Evolutionary conservation across 2,329 filamentous ascomycete genomes (phyloP).

Genomic region (Teratosphaeria nubilosa): DNA sequence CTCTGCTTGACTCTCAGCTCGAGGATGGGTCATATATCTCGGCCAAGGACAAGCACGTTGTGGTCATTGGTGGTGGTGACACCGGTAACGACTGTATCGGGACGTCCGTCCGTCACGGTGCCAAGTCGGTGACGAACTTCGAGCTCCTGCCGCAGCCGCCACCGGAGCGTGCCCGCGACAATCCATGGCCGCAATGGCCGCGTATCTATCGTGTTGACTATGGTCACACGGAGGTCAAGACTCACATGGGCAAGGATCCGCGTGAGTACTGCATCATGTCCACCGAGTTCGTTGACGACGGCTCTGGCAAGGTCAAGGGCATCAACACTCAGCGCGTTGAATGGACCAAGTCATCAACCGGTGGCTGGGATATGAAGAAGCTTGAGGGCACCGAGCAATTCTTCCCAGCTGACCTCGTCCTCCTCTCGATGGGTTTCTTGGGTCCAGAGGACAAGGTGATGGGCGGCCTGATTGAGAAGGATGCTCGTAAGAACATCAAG

Average conservation of each 20-base stretch:
- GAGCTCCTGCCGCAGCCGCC: conserved; percentile 90
- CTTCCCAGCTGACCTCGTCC: conserved; percentile 90
- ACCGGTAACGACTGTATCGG: conserved; percentile 98
- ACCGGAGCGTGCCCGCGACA: conserved; percentile 79
- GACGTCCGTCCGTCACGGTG: conserved; percentile 88
- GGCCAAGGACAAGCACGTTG: conserved; percentile 88
- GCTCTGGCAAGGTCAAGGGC: conserved; percentile 77
- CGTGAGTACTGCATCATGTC: conserved; percentile 98
- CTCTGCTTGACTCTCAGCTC: conserved; percentile 82
- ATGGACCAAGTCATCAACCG: conserved; percentile 81
- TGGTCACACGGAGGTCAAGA: conserved; percentile 88
- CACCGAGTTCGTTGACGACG: conserved; percentile 88
- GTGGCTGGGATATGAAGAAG: conserved; percentile 98
- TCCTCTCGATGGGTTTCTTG: conserved; percentile 95
- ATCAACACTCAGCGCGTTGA: conserved; percentile 94
- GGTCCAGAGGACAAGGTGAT: conserved; percentile 84
- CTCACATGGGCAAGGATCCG: conserved; percentile 91
- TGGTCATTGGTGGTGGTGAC: conserved; percentile 95
- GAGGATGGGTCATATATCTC: conserved; percentile 79
- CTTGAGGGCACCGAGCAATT: conserved; percentile 86
- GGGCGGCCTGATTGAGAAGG: conserved; percentile 80
- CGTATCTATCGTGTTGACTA: conserved; percentile 98
- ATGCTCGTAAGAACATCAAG: conserved; percentile 92
- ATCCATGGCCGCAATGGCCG: conserved; percentile 98
- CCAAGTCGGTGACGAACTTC: conserved; percentile 93